A percentile compares a stretch with the other conserved stretches of the same genome.
Conservation (phyloP, 768 basidiomycete species). For the Jaapia argillacea region DNA sequence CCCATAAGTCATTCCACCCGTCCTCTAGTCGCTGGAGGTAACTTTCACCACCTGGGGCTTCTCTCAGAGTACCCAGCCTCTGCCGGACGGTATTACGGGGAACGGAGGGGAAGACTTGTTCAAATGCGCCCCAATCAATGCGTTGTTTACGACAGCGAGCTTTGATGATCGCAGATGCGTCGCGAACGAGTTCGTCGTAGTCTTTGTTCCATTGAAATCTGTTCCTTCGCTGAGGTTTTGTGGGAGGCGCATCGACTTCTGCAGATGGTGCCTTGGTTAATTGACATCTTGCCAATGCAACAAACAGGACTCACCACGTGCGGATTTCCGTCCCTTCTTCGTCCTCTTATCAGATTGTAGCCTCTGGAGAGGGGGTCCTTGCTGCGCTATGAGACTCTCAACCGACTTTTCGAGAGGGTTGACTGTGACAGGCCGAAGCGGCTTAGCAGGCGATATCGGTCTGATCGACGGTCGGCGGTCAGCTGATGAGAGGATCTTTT, state of each 20-base stretch:
- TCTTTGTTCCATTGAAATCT: slow-evolving; percentile 80
- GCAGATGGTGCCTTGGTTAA: no score
- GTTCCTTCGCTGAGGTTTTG: slow-evolving; percentile 28
- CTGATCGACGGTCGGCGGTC: not conserved
- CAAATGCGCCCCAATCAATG: slow-evolving; percentile 63
- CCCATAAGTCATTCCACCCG: slow-evolving; percentile 74
- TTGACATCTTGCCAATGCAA: no score
- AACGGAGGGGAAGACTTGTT: slow-evolving; percentile 75
- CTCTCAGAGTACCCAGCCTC: slow-evolving; percentile 50
- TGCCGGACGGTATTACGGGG: slow-evolving; percentile 63
- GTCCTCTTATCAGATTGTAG: slow-evolving; percentile 10
- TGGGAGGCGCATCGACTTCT: no score
- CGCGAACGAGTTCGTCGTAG: slow-evolving; percentile 82
- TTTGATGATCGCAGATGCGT: slow-evolving; percentile 74
- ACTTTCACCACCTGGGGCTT: slow-evolving; percentile 54
- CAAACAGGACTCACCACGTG: no score
- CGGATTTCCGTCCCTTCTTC: slow-evolving; percentile 13
- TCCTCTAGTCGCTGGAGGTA: slow-evolving; percentile 77
- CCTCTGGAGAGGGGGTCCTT: slow-evolving; percentile 32
- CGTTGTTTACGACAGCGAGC: slow-evolving; percentile 61
- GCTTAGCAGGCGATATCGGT: slow-evolving; percentile 5
- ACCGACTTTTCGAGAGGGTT: slow-evolving; percentile 43
- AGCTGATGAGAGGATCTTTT: slow-evolving; percentile 26
- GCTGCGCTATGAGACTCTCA: slow-evolving; percentile 37
- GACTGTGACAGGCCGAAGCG: slow-evolving; percentile 29